These are phyloP conservation scores for Ogataea dorogensis DNA, from an alignment of 805 yeast species.

Conservation along the genomic window DNA sequence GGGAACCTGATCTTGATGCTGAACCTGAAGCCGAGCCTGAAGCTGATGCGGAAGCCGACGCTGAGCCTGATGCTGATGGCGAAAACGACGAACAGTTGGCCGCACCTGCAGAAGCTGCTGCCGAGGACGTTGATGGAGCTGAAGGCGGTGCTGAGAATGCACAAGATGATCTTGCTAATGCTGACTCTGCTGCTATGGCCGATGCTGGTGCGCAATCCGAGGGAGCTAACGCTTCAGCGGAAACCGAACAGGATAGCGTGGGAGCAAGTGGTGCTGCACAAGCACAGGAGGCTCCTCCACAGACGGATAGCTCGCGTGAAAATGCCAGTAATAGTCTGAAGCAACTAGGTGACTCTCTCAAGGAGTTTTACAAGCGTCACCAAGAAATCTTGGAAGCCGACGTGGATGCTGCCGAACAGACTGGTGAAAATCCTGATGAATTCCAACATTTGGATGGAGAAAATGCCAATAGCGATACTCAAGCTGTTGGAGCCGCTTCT, in stretches of 20 bases:
- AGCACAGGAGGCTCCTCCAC: conserved; percentile 39
- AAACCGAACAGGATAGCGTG: conserved; percentile 52
- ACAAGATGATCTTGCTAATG: conserved; percentile 32
- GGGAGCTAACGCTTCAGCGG: conserved; percentile 38
- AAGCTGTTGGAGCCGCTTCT: conserved; percentile 89
- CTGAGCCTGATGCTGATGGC: conserved; percentile 28
- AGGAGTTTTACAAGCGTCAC: conserved; percentile 87
- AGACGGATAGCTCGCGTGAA: conserved; percentile 57
- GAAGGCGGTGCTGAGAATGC: conserved; percentile 34
- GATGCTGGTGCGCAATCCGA: conserved; percentile 36
- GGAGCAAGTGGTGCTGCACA: conserved; percentile 57
- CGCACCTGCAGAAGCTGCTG: too few species aligned
- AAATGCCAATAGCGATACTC: conserved; percentile 75
- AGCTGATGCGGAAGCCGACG: conserved; percentile 29
- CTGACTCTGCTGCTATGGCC: conserved; percentile 35
- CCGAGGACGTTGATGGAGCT: conserved; percentile 32
- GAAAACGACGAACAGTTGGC: conserved; percentile 33
- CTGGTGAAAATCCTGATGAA: conserved; percentile 76
- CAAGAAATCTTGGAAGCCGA: conserved; percentile 81
- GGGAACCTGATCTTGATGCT: too few species aligned
- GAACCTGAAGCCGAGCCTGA: too few species aligned
- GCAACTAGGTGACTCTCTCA: conserved; percentile 86
- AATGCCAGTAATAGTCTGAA: conserved; percentile 75
- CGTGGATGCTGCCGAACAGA: conserved; percentile 51
- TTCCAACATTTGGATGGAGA: conserved; percentile 83